Percentiles rank a stretch among this genome's conserved stretches.
Evolutionary conservation across 139 green algal genomes (phyloP).

Genomic region (Choricystis sp.): DNA sequence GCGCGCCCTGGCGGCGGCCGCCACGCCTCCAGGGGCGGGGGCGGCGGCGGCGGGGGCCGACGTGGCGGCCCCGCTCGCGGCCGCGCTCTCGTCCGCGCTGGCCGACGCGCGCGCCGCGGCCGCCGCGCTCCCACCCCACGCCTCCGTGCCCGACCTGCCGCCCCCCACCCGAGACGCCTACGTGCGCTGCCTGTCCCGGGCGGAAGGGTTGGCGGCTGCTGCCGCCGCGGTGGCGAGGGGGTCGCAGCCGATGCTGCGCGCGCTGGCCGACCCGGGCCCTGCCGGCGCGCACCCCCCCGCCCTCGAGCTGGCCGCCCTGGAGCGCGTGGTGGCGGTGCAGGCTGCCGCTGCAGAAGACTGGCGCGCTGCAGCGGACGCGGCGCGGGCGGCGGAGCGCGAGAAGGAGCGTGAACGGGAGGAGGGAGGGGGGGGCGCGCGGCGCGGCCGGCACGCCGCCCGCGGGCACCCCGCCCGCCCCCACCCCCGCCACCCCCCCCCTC

Average conservation of each 20-base stretch:
- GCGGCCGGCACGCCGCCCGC: background rate
- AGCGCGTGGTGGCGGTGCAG: slow-evolving; percentile 48
- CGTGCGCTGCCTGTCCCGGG: slow-evolving; percentile 24
- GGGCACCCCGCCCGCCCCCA: background rate
- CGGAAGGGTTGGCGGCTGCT: slow-evolving; percentile 38
- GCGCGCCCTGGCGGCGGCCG: slow-evolving; percentile 16
- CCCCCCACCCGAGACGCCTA: slow-evolving; percentile 18
- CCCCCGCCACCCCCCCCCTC: background rate
- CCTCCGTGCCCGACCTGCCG: slow-evolving; percentile 15
- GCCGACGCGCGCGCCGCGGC: slow-evolving; percentile 6
- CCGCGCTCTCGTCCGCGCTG: slow-evolving; percentile 15
- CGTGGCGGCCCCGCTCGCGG: slow-evolving; percentile 14
- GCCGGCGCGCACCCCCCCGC: slow-evolving; percentile 23
- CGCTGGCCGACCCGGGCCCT: background rate
- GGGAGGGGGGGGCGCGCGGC: slow-evolving; percentile 6
- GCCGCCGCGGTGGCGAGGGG: slow-evolving; percentile 32
- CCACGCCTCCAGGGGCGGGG: background rate
- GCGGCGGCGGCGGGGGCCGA: background rate
- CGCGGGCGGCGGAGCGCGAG: slow-evolving; percentile 1
- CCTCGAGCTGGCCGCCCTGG: slow-evolving; percentile 39
- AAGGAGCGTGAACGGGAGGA: slow-evolving; percentile 3
- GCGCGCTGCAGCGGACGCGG: slow-evolving; percentile 15
- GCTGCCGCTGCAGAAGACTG: slow-evolving; percentile 34
- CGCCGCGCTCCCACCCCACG: background rate
- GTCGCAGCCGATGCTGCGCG: slow-evolving; percentile 35